Evolutionary conservation across 345 rosid genomes (phyloP), one percentile per base, ranked within the genome.

Genomic region (Adansonia digitata): DNA sequence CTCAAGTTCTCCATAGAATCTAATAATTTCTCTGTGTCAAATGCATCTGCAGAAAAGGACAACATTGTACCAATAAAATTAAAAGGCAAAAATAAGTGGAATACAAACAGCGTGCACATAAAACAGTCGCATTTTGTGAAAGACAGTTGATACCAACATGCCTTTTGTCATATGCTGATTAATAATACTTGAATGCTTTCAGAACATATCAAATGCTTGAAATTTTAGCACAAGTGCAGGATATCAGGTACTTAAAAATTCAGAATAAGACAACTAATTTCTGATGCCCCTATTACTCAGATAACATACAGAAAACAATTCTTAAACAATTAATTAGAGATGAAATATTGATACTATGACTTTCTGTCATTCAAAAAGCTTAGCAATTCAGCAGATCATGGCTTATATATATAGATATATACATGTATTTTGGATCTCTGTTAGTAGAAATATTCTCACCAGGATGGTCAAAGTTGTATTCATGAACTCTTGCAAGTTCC

Each of bases 401-500:
- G 51, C n/a, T n/a, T n/a, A n/a, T n/a, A n/a, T n/a, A n/a, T n/a
- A n/a, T n/a, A n/a, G n/a, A n/a, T n/a, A n/a, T n/a, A n/a, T n/a
- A n/a, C n/a, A n/a, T n/a, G 67, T 34, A 69, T 3, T 40, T 42
- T 15, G 39, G 40, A 27, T 78, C 53, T 71, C 66, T 24, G n/a
- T 55, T 26, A 52, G 62, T 29, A 62, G 66, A 84, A 75, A 77
- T 77, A 78, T 78, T 74, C 94, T 91, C 85, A 95, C 99, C 98
- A 52, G 98, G 99, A 86, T 93, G 99, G 78, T 95, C 99, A 87
- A 91, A 95, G 89, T 95, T 95, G 90, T 93, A 95, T 71, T 93
- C 99, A 78, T 89, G 89, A 81, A 95, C 99, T 78, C 80, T 84
- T 42, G 81, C 72, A 84, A 95, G 91, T 84, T 95, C 99, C 77